A percentile compares a stretch with the other conserved stretches of the same genome.
These are phyloP conservation scores for Lactifluus pinguis DNA, from an alignment of 768 basidiomycete genomes.

Conservation along the genomic window DNA sequence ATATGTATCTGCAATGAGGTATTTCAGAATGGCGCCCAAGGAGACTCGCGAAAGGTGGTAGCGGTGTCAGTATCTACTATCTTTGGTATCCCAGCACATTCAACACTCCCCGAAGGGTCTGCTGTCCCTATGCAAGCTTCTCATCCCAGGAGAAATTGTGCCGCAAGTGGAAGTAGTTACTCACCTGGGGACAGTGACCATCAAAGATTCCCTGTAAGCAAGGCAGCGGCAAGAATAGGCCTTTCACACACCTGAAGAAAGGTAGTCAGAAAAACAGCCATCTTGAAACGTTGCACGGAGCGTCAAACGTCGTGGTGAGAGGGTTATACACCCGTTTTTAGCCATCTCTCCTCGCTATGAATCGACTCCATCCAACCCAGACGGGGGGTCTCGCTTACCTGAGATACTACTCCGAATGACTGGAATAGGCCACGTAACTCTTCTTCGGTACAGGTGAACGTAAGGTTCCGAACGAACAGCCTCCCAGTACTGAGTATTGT, in stretches of 20 bases:
- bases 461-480: conserved; percentile 91
- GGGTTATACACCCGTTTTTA: conserved; percentile 25
- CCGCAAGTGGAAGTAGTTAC: conserved; percentile 2
- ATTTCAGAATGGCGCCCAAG: conserved; percentile 1
- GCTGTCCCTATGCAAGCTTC: conserved; percentile 53
- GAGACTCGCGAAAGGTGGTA: not conserved
- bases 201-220: not conserved
- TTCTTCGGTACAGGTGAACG: conserved; percentile 69
- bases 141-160: conserved; percentile 29
- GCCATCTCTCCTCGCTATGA: conserved; percentile 30
- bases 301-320: conserved; percentile 29
- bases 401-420: conserved; percentile 61
- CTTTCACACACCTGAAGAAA: conserved; percentile 9
- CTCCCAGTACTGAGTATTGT: conserved; percentile 69
- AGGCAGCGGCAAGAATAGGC: not conserved
- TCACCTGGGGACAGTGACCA: conserved; percentile 31
- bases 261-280: conserved; percentile 5
- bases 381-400: conserved; percentile 44
- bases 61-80: conserved; percentile 18
- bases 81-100: conserved; percentile 26
- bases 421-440: conserved; percentile 61
- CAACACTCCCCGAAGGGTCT: conserved; percentile 51
- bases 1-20: conserved; percentile 41
- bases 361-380: not conserved
- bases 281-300: not conserved